phyloP scores from a whole-genome alignment of 768 basidiomycete genomes.

The Mycena kentingensis region DNA sequence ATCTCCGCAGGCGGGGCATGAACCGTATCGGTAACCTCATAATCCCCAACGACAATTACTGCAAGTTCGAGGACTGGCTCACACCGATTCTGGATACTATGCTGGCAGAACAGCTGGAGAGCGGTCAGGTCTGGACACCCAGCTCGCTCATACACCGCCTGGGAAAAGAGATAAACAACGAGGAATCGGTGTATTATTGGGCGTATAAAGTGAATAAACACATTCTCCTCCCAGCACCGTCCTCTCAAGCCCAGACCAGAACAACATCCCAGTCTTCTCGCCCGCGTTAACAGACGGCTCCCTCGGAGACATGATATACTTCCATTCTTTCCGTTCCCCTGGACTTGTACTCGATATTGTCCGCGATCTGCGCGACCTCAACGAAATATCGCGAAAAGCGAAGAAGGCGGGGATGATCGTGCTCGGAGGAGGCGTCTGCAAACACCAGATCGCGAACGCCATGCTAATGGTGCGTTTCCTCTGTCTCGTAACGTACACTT shows the following conservation, averaged over 20 bases:
- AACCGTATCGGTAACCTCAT: slow-evolving; percentile 97
- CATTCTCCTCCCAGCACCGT: slow-evolving; percentile 16
- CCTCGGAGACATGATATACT: slow-evolving; percentile 98
- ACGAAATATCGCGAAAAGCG: slow-evolving; percentile 85
- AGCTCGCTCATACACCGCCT: slow-evolving; percentile 88
- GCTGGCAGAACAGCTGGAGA: slow-evolving; percentile 82
- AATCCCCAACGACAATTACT: slow-evolving; percentile 98
- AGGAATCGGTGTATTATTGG: slow-evolving; percentile 99
- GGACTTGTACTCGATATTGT: slow-evolving; percentile 92
- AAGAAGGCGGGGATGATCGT: slow-evolving; percentile 98
- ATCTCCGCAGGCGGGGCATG: slow-evolving; percentile 85
- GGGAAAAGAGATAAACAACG: slow-evolving; percentile 97
- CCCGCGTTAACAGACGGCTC: slow-evolving; percentile 98
- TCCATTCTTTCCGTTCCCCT: slow-evolving; percentile 90
- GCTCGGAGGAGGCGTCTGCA: slow-evolving; percentile 96
- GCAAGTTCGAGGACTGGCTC: slow-evolving; percentile 99
- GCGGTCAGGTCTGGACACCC: slow-evolving; percentile 82
- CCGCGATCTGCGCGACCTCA: slow-evolving; percentile 86
- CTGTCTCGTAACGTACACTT: slow-evolving; percentile 7
- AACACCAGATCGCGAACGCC: slow-evolving; percentile 99
- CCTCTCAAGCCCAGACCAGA: slow-evolving; percentile 54
- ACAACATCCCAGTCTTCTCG: slow-evolving; percentile 98
- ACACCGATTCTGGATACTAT: slow-evolving; percentile 88
- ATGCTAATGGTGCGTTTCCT: slow-evolving; percentile 84
- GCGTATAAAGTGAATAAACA: slow-evolving; percentile 85